Evolutionary conservation across 768 basidiomycete genomes (phyloP).

Genomic region (Phanerodontia chrysosporium): DNA sequence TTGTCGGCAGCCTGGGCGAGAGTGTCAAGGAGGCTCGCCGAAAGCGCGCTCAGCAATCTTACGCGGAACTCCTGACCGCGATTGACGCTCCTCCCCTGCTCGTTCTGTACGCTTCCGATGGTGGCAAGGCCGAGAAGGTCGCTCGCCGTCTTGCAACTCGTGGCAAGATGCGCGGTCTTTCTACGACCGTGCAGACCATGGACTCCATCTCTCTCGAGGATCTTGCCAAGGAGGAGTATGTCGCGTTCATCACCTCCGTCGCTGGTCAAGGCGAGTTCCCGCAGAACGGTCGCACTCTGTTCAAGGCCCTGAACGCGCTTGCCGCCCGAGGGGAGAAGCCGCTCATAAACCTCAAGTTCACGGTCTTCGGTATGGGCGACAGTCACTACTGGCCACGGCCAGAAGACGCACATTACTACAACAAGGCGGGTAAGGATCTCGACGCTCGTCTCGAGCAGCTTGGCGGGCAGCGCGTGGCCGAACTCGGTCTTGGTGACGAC

Average conservation of each 20-base stretch:
- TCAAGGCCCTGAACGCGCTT: slow-evolving; percentile 78
- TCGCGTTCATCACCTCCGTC: slow-evolving; percentile 84
- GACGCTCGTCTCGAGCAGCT: slow-evolving; percentile 74
- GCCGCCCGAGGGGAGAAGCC: slow-evolving; percentile 51
- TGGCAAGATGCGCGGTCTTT: slow-evolving; percentile 80
- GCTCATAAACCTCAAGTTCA: slow-evolving; percentile 63
- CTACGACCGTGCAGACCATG: slow-evolving; percentile 68
- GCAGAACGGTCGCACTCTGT: slow-evolving; percentile 89
- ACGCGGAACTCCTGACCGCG: slow-evolving; percentile 75
- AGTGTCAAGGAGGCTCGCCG: slow-evolving; percentile 80
- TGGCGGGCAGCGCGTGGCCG: slow-evolving; percentile 71
- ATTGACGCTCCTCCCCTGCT: slow-evolving; percentile 88
- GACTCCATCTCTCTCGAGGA: slow-evolving; percentile 79
- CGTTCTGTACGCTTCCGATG: slow-evolving; percentile 92
- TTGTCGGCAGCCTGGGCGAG: slow-evolving; percentile 82
- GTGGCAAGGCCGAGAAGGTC: slow-evolving; percentile 93
- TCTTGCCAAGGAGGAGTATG: slow-evolving; percentile 58
- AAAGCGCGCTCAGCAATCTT: slow-evolving; percentile 76
- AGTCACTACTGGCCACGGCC: slow-evolving; percentile 98
- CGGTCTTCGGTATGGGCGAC: slow-evolving; percentile 95
- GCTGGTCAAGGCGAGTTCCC: slow-evolving; percentile 98
- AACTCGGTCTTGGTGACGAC: slow-evolving; percentile 88
- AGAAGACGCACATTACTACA: slow-evolving; percentile 98
- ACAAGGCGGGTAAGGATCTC: slow-evolving; percentile 92
- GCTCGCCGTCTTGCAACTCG: slow-evolving; percentile 84